Base-by-base conservation (phyloP, 169 alveolate species). In the Cryptosporidium andersoni region DNA sequence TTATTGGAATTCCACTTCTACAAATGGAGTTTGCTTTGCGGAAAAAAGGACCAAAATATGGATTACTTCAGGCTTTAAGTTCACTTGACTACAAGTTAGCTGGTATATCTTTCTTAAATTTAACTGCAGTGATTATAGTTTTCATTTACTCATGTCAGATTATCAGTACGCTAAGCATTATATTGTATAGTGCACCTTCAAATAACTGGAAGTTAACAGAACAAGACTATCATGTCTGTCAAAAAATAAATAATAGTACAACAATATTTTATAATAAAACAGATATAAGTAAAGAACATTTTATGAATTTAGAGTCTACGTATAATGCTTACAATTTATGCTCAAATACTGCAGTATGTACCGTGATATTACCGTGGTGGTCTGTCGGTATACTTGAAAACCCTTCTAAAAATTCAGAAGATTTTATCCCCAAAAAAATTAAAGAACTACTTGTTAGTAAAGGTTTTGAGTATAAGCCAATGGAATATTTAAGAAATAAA, bases 1-100 rank as follows among this genome's bases (percentile, higher is more conserved):
- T 74, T 2, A 74, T 74, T 25, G 85, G 85, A 4, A 74, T 74
- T 16, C 85, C 85, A 4, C 16, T 74, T 8, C 60, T 68, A 1
- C 85, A 74, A 43, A n/a, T 74, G 9, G 85, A 74, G 39, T 74
- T 74, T 60, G 64, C 85, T 3, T 34, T 74, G 37, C 55, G 85
- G 39, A 74, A 74, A 48, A 74, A 37, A 56, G 85, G 85, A 2
- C 56, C 11, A 48, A 74, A 68, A 60, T 74, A 58, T 43, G 85
- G 85, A 2, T 34, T 74, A 6, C 36, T 74, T 25, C 74, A 74
- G 4, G 68, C 62, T 7, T 43, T 74, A 60, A 55, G 45, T 12
- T 74, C 37, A 11, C 48, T 74, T 9, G 60, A 60, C 34, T 68
- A 66, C 1, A 60, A 39, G 14, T 60, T 55, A 47, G 58, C 60